Conservation (phyloP, 1,284 basidiomycete species). For the Boletus smithii region DNA sequence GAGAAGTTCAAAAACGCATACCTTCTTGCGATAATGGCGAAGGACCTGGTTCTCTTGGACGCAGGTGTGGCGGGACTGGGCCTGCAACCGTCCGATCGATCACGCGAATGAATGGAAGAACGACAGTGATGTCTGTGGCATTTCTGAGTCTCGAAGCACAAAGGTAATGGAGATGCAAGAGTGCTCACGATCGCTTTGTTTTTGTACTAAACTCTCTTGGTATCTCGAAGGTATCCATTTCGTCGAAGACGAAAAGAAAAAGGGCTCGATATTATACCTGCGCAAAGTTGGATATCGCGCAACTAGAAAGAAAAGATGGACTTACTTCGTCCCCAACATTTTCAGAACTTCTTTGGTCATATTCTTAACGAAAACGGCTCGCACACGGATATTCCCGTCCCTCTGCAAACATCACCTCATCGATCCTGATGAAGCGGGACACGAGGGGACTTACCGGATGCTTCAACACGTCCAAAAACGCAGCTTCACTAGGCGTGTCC, state of each 20-base stretch:
- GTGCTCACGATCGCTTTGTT: constrained; percentile 46
- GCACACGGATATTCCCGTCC: constrained; percentile 38
- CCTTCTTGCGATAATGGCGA: constrained; percentile 9
- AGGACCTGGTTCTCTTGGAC: not conserved
- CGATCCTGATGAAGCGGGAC: not conserved
- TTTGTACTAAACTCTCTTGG: constrained; percentile 39
- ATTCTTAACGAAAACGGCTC: constrained; percentile 48
- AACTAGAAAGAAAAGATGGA: not conserved
- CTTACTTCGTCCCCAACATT: constrained; percentile 50
- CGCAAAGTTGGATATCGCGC: not conserved
- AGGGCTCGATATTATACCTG: constrained; percentile 45
- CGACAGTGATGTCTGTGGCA: constrained; percentile 49
- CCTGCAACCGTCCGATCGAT: not conserved
- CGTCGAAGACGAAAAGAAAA: constrained; percentile 55
- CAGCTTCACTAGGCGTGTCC: constrained; percentile 22
- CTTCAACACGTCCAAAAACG: constrained; percentile 39
- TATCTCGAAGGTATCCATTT: constrained; percentile 57
- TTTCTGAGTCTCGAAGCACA: not conserved
- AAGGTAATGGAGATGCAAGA: not conserved
- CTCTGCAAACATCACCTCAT: constrained; percentile 27
- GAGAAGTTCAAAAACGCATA: not conserved
- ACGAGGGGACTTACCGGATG: constrained; percentile 15
- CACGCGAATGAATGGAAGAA: constrained; percentile 44
- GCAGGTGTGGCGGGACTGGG: not conserved
- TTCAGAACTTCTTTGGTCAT: constrained; percentile 47